Base-by-base conservation (phyloP, 352 stramenopile genomes). In the Pythium aphanidermatum region DNA sequence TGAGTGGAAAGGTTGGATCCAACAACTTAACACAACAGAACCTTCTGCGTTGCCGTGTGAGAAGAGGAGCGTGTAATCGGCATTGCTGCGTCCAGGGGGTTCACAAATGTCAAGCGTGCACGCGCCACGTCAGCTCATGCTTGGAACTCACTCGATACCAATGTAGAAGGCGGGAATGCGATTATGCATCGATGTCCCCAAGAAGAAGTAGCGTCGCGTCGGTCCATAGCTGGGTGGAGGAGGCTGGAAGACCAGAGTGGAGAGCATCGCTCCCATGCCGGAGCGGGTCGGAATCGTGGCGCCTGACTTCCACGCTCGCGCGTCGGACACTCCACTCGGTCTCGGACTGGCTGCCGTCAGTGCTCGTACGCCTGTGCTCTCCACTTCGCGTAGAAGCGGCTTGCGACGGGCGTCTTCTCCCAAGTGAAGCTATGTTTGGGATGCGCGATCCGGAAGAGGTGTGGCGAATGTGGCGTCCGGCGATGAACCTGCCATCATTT, bases 11-110 rank as follows among this genome's bases (percentile, higher is more conserved):
- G 4, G 16, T 17, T 28, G 21, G 21, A 24, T n/a, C 5, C 19
- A 31, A 36, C 3, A 33, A 36, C 17, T 30, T 31, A n/a, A 13
- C 19, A 31, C 24, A 5, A 28, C 17, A 27, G 11, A n/a, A 87
- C 79, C 79, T 84, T 98, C 95, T 1, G 95, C 95, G 67, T 99
- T 99, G 30, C 94, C 95, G 61, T 99, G 95, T 8, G 87, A 98
- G 56, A 98, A 99, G 0, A 99, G 71, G 41, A 99, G 76, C 30
- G 95, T 98, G 35, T 97, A 94, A 41, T 92, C 69, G 9, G 92
- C 92, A 35, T 91, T 92, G 47, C 86, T 93, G 36, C n/a, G 34
- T 10, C 31, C 29, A 37, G 17, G 23, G 14, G 14, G 12, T 16
- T 35, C 47, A n/a, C n/a, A n/a, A n/a, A n/a, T n/a, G n/a, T n/a